These are phyloP conservation scores for Fusarium avenaceum DNA, from an alignment of 2,329 filamentous ascomycete species.

Conservation along the genomic window DNA sequence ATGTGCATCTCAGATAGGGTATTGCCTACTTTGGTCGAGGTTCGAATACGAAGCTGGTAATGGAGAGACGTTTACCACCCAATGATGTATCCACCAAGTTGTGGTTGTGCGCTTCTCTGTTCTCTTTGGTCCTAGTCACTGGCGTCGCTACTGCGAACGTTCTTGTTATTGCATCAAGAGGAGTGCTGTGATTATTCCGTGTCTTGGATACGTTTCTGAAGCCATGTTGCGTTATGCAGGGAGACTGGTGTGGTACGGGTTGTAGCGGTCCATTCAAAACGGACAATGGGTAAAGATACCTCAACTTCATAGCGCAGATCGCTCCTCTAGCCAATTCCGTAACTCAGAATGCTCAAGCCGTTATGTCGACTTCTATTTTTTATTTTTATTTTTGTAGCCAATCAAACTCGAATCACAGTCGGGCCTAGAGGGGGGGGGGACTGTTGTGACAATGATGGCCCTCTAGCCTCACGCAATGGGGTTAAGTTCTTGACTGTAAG, in stretches of 20 bases:
- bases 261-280: constrained; percentile 25
- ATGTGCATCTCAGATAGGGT: constrained; percentile 8
- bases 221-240: constrained; percentile 40
- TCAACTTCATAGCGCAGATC: constrained; percentile 9
- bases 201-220: constrained; percentile 27
- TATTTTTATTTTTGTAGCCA: not conserved
- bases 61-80: constrained; percentile 13
- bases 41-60: constrained; percentile 19
- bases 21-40: constrained; percentile 15
- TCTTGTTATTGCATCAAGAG: not conserved
- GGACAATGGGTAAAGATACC: constrained; percentile 7
- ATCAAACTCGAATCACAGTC: constrained; percentile 1
- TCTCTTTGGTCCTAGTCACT: constrained; percentile 10
- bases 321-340: not conserved
- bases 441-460: not conserved
- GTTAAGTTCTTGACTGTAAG: constrained; percentile 38
- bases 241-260: constrained; percentile 32
- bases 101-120: not conserved
- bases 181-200: constrained; percentile 18
- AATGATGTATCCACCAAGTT: not conserved
- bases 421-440: not conserved
- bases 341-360: constrained; percentile 7
- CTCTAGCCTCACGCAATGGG: constrained; percentile 11
- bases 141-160: constrained; percentile 7
- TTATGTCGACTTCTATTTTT: constrained; percentile 7